phyloP scores from a whole-genome alignment of 2,329 filamentous ascomycete genomes.

The Thielaviopsis populi region DNA sequence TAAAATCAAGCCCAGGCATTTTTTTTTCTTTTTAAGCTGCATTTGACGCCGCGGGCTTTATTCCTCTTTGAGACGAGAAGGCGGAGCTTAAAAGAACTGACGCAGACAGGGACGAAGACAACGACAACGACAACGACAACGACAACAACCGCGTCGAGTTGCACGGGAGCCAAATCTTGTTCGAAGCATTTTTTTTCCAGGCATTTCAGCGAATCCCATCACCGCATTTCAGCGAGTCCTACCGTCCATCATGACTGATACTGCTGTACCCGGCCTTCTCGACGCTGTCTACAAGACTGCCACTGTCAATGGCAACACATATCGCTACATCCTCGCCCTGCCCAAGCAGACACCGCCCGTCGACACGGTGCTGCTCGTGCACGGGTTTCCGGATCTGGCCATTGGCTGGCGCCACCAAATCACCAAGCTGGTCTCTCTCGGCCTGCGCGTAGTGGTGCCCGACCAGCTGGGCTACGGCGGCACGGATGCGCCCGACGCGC shows the following conservation, averaged over 20 bases:
- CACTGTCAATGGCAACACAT: conserved; percentile 40
- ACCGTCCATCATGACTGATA: conserved; percentile 1
- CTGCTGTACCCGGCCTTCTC: conserved; percentile 26
- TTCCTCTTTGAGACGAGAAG: neutral
- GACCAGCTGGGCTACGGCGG: conserved; percentile 79
- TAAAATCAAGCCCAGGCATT: neutral
- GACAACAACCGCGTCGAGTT: no score
- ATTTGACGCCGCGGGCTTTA: neutral
- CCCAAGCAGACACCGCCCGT: conserved; percentile 28
- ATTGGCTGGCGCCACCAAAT: conserved; percentile 87
- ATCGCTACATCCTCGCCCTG: conserved; percentile 46
- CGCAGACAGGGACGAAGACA: no score
- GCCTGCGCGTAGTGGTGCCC: conserved; percentile 65
- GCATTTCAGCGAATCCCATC: neutral
- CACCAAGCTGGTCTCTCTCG: conserved; percentile 54
- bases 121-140: no score
- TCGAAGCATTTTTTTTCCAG: no score
- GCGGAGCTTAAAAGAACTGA: neutral
- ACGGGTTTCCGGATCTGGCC: conserved; percentile 71
- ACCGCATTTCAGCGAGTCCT: neutral
- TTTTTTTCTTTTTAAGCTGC: neutral
- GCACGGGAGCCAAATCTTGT: no score
- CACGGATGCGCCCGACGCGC: conserved; percentile 51
- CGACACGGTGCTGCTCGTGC: conserved; percentile 41
- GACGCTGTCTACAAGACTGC: conserved; percentile 26